Evolutionary conservation across 2,329 filamentous ascomycete genomes (phyloP).

Genomic region (Clarireedia hainanense): DNA sequence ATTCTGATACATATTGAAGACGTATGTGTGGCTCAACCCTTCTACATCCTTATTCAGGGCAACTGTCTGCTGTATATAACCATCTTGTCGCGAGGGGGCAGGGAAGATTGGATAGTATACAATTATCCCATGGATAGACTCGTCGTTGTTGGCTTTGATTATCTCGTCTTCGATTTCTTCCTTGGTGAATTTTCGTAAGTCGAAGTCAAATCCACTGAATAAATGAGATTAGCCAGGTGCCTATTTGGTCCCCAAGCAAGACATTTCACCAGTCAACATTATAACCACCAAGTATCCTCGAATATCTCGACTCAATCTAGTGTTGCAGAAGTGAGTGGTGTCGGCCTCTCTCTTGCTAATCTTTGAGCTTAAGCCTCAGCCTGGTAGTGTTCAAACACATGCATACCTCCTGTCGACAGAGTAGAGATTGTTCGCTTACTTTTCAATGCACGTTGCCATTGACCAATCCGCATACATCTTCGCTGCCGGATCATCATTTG

Average conservation of each 20-base stretch:
- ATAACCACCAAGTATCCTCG: no score
- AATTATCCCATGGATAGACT: conserved; percentile 75
- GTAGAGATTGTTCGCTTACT: conserved; percentile 52
- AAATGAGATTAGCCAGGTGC: neutral
- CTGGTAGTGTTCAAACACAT: no score
- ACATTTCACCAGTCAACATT: no score
- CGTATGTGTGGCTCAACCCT: conserved; percentile 84
- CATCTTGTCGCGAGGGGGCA: conserved; percentile 73
- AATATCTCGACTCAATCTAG: no score
- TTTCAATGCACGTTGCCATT: conserved; percentile 89
- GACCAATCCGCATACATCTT: conserved; percentile 96
- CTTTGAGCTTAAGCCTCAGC: no score
- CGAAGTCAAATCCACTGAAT: conserved; percentile 77
- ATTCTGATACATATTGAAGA: conserved; percentile 99
- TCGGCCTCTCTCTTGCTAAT: no score
- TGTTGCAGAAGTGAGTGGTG: no score
- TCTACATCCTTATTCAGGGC: conserved; percentile 90
- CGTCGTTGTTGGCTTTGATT: conserved; percentile 73
- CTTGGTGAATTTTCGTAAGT: conserved; percentile 74
- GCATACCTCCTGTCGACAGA: no score
- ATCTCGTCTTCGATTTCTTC: conserved; percentile 87
- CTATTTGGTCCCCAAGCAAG: no score
- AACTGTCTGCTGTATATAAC: conserved; percentile 93
- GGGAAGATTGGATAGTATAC: conserved; percentile 97
- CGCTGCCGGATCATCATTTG: conserved; percentile 84